phyloP scores from a whole-genome alignment of 352 stramenopile genomes.

The Globisporangium okanoganense region DNA sequence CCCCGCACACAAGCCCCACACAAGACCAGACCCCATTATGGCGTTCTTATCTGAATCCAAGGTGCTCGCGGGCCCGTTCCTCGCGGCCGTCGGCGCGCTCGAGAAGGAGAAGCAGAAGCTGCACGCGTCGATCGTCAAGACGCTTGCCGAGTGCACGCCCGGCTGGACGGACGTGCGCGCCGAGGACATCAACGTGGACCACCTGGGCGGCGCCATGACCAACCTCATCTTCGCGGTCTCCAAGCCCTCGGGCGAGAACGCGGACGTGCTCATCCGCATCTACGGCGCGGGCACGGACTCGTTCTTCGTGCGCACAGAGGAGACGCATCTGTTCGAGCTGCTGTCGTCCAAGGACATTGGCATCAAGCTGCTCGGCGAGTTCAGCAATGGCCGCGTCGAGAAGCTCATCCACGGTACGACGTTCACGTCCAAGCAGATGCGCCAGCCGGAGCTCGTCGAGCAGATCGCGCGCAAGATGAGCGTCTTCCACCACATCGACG shows the following conservation, averaged over 20 bases:
- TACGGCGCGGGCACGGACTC: conserved; percentile 79
- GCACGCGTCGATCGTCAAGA: conserved; percentile 58
- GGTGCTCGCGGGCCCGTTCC: conserved; percentile 54
- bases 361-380: conserved; percentile 71
- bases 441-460: conserved; percentile 34
- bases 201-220: conserved; percentile 78
- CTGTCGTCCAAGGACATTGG: conserved; percentile 69
- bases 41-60: conserved; percentile 27
- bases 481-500: conserved; percentile 65
- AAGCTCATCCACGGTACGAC: conserved; percentile 71
- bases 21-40: conserved; percentile 16
- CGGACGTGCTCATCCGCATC: conserved; percentile 72
- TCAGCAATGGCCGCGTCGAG: conserved; percentile 69
- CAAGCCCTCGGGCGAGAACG: conserved; percentile 57
- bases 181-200: conserved; percentile 57
- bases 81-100: conserved; percentile 44
- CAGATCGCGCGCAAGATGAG: conserved; percentile 65
- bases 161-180: conserved; percentile 49
- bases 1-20: not conserved
- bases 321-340: conserved; percentile 74
- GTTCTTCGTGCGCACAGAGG: conserved; percentile 76
- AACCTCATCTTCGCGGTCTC: conserved; percentile 84
- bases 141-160: conserved; percentile 52
- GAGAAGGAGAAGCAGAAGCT: conserved; percentile 70
- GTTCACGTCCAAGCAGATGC: conserved; percentile 72